phyloP scores from a whole-genome alignment of 179 eudicot genomes.

The Beta corolliflora region DNA sequence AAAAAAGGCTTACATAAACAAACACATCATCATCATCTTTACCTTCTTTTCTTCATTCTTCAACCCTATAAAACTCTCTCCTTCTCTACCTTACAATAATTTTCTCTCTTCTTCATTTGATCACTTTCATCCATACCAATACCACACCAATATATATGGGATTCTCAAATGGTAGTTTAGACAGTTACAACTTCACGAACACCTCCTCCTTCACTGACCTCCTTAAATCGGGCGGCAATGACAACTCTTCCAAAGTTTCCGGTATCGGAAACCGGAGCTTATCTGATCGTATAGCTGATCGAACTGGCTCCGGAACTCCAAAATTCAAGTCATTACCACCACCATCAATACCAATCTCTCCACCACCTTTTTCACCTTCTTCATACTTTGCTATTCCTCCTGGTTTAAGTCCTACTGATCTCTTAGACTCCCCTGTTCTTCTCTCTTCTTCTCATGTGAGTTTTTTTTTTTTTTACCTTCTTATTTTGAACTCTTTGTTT shows the following conservation, averaged over 20 bases:
- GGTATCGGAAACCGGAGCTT: slow-evolving; percentile 11
- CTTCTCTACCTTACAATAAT: slow-evolving; percentile 18
- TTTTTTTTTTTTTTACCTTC: neutral
- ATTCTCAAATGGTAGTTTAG: slow-evolving; percentile 13
- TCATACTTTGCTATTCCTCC: slow-evolving; percentile 67
- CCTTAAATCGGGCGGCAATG: slow-evolving; percentile 29
- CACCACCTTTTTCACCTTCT: slow-evolving; percentile 43
- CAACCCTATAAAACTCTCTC: slow-evolving; percentile 10
- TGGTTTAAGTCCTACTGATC: slow-evolving; percentile 67
- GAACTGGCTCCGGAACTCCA: slow-evolving; percentile 46
- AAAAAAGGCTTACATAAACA: neutral
- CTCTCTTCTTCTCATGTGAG: slow-evolving; percentile 58
- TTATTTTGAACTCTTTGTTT: too few relatives aligned
- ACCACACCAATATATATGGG: neutral
- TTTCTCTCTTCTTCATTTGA: slow-evolving; percentile 3
- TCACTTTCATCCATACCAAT: neutral
- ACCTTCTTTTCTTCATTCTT: neutral
- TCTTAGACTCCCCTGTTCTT: slow-evolving; percentile 85
- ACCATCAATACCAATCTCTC: slow-evolving; percentile 57
- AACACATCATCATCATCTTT: neutral
- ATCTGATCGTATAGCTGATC: slow-evolving; percentile 35
- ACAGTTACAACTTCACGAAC: slow-evolving; percentile 28
- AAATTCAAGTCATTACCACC: slow-evolving; percentile 66
- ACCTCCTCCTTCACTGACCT: slow-evolving; percentile 44
- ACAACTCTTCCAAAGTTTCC: slow-evolving; percentile 16